Conservation (phyloP, 106 monocot species). For the Platanthera zijinensis region DNA sequence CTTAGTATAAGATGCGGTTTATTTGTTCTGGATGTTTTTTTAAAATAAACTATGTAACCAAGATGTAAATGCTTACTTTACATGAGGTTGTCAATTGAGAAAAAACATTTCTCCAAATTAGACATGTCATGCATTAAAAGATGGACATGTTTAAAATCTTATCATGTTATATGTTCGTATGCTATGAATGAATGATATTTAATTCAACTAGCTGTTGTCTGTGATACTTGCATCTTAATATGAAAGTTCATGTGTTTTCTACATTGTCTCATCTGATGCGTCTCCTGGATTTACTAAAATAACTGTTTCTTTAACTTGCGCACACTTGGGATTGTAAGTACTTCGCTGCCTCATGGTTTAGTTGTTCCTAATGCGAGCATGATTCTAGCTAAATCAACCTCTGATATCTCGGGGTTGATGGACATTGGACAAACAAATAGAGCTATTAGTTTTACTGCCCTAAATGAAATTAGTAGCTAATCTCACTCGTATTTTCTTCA, state of each 20-base stretch:
- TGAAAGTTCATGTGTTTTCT: not conserved
- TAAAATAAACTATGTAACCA: not conserved
- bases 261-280: not conserved
- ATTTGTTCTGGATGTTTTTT: not conserved
- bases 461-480: conserved; percentile 94
- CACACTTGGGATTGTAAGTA: conserved; percentile 87
- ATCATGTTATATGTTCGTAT: too few relatives aligned
- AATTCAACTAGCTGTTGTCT: not conserved
- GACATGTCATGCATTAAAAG: not conserved
- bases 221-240: not conserved
- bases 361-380: conserved; percentile 93
- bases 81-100: too few relatives aligned
- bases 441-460: conserved; percentile 86
- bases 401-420: conserved; percentile 83
- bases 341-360: conserved; percentile 78
- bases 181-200: not conserved
- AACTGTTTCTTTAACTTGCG: conserved; percentile 39
- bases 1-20: not conserved
- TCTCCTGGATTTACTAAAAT: not conserved
- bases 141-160: not conserved
- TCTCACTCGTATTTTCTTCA: conserved; percentile 65
- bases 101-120: not conserved
- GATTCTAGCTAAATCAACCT: conserved; percentile 69
- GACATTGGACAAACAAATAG: conserved; percentile 70
- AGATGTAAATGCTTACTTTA: not conserved